A percentile compares a stretch with the other conserved stretches of the same genome.
These are phyloP conservation scores for Chaetomium tenue DNA, from an alignment of 495 filamentous ascomycete species.

Conservation along the genomic window DNA sequence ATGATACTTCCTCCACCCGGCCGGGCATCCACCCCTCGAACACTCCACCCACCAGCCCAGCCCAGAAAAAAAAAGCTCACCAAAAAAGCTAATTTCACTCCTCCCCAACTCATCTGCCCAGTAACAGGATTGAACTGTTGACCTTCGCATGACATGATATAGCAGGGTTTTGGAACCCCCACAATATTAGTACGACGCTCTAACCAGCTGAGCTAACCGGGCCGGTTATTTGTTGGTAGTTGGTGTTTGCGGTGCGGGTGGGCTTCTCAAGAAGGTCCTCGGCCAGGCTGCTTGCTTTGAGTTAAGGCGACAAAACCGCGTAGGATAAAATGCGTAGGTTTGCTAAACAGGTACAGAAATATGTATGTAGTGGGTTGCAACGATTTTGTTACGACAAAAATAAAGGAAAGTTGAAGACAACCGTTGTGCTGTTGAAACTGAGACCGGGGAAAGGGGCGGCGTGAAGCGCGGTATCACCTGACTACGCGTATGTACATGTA, in stretches of 20 bases:
- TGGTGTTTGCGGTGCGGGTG: neutral
- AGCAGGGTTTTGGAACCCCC: neutral
- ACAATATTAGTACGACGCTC: conserved; percentile 31
- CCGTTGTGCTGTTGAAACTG: too few relatives aligned
- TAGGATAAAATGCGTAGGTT: too few relatives aligned
- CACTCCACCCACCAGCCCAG: neutral
- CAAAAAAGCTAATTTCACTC: neutral
- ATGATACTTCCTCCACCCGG: neutral
- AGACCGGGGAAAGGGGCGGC: neutral
- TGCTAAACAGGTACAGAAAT: too few relatives aligned
- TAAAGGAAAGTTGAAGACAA: too few relatives aligned
- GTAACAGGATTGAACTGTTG: conserved; percentile 31
- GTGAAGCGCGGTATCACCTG: neutral
- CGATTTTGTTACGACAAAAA: too few relatives aligned
- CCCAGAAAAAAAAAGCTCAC: neutral
- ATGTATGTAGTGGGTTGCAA: too few relatives aligned
- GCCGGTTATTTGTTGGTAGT: conserved; percentile 6
- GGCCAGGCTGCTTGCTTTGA: too few relatives aligned
- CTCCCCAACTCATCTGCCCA: conserved; percentile 19
- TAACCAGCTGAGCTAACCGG: conserved; percentile 32
- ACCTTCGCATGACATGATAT: conserved; percentile 24
- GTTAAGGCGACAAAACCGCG: too few relatives aligned
- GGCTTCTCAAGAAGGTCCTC: too few relatives aligned
- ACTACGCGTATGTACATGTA: neutral
- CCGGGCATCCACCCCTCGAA: neutral